Evolutionary conservation across 768 basidiomycete species (phyloP).

Genomic region (Trametes sanguinea): DNA sequence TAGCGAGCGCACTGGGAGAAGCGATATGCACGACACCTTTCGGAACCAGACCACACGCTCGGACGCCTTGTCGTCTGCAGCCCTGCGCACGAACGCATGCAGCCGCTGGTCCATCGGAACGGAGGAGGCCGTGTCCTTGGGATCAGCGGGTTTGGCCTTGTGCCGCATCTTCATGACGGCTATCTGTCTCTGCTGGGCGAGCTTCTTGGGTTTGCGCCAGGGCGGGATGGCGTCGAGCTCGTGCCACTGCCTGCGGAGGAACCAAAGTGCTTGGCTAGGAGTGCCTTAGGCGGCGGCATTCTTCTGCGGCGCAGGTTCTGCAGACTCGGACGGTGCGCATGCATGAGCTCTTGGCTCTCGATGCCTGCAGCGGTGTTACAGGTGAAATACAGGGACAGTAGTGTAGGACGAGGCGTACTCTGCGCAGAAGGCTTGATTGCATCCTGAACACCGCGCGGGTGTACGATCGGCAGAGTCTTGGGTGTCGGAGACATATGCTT

Average conservation of each 20-base stretch:
- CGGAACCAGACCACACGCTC: constrained; percentile 67
- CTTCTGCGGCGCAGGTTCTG: constrained; percentile 31
- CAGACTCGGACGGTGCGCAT: constrained; percentile 40
- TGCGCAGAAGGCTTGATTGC: constrained; percentile 62
- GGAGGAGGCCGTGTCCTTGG: constrained; percentile 50
- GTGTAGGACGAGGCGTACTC: constrained; percentile 42
- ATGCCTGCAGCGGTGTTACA: constrained; percentile 48
- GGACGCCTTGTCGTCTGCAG: constrained; percentile 31
- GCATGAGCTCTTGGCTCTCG: constrained; percentile 64
- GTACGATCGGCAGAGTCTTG: constrained; percentile 30
- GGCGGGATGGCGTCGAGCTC: neutral
- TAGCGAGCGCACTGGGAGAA: neutral
- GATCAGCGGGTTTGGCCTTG: constrained; percentile 62
- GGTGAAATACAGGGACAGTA: neutral
- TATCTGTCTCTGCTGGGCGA: constrained; percentile 56
- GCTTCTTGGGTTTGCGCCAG: constrained; percentile 50
- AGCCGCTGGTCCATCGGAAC: constrained; percentile 58
- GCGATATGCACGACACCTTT: constrained; percentile 51
- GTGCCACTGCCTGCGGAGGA: constrained; percentile 4
- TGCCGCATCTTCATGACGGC: constrained; percentile 78
- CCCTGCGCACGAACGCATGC: constrained; percentile 49
- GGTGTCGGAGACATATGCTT: constrained; percentile 37
- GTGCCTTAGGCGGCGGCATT: constrained; percentile 51
- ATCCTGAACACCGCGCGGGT: constrained; percentile 50
- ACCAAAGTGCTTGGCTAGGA: constrained; percentile 57